phyloP scores from a whole-genome alignment of 208 protist species.

The Crithidia expoeki region DNA sequence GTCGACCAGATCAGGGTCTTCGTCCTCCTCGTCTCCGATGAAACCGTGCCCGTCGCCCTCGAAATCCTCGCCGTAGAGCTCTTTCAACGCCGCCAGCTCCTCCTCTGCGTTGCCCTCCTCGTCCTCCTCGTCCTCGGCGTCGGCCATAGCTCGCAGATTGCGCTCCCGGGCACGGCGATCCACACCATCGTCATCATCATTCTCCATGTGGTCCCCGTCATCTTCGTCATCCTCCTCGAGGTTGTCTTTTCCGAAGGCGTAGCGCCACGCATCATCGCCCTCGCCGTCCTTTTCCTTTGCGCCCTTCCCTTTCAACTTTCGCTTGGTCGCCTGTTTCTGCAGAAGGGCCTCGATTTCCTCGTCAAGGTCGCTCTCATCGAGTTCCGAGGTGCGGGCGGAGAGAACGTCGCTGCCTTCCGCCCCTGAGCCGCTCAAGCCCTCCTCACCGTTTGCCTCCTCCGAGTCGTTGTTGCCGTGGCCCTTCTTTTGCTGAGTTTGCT shows the following conservation, averaged over 20 bases:
- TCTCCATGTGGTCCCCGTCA: constrained; percentile 25
- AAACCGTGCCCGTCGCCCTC: constrained; percentile 67
- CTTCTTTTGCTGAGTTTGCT: constrained; percentile 11
- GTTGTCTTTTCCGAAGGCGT: constrained; percentile 78
- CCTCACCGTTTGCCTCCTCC: constrained; percentile 9
- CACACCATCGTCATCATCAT: constrained; percentile 29
- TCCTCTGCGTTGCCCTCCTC: constrained; percentile 52
- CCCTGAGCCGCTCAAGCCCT: constrained; percentile 4
- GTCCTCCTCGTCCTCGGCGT: constrained; percentile 48
- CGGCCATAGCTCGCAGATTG: constrained; percentile 46
- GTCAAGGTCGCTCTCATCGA: constrained; percentile 82
- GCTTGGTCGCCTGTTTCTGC: constrained; percentile 29
- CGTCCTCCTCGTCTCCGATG: constrained; percentile 43
- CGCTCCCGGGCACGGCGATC: constrained; percentile 33
- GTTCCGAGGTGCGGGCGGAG: constrained; percentile 43
- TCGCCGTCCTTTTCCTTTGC: constrained; percentile 13
- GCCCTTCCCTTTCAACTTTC: constrained; percentile 30
- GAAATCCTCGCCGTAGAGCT: constrained; percentile 91
- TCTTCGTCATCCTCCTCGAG: constrained; percentile 43
- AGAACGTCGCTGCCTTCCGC: constrained; percentile 24
- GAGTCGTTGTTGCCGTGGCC: constrained; percentile 3
- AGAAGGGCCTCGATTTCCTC: constrained; percentile 79
- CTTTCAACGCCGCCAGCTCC: constrained; percentile 78
- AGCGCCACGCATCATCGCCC: constrained; percentile 72
- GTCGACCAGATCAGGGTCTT: constrained; percentile 65